Base-by-base conservation (phyloP, 2,329 filamentous ascomycete species). In the Fusarium setosum region DNA sequence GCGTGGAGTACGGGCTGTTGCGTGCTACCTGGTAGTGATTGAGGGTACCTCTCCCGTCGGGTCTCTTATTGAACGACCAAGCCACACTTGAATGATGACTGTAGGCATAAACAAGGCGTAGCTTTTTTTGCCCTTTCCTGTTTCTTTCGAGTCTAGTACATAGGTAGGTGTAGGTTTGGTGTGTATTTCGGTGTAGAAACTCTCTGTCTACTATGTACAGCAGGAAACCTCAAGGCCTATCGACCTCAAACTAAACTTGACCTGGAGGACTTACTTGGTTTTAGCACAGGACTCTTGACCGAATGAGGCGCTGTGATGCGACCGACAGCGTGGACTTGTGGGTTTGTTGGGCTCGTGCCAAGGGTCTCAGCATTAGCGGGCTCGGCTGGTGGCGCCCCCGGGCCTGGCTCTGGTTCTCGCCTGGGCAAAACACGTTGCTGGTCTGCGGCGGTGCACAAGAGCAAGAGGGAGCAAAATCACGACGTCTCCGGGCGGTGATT, bases 21-120 rank as follows among this genome's bases (percentile, higher is more conserved):
- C 37, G 26, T 42, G 49, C 32, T 32, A 52, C 49, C 17, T 45
- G 15, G 9, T 29, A 47, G 51, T 29, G 5, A 37, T 35, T 23
- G 20, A 49, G n/a, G 20, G 45, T 17, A 38, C 9, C 9, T 38
- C 13, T 23, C 15, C 21, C 6, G 6, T 21, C 21, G n/a, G 42
- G 15, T 31, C 50, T 35, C 51, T 55, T 29, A 21, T 49, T 49
- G 45, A 56, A 42, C 26, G 37, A 50, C 54, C 54, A 42, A 57
- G 54, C 47, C 47, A 57, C 63, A 61, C 35, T 56, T 47, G 34
- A 54, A 56, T 67, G 59, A 64, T 61, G 56, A 53, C 34, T 56
- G 31, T 26, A 47, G 24, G 26, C 10, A 12, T 6, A 12, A 38
- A 20, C 47, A 23, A 37, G 31, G 21, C 47, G 42, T 47, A 29